A percentile compares a stretch with the other conserved stretches of the same genome.
phyloP scores from a whole-genome alignment of 257 asterid genomes.

The Solanum chmielewskii region DNA sequence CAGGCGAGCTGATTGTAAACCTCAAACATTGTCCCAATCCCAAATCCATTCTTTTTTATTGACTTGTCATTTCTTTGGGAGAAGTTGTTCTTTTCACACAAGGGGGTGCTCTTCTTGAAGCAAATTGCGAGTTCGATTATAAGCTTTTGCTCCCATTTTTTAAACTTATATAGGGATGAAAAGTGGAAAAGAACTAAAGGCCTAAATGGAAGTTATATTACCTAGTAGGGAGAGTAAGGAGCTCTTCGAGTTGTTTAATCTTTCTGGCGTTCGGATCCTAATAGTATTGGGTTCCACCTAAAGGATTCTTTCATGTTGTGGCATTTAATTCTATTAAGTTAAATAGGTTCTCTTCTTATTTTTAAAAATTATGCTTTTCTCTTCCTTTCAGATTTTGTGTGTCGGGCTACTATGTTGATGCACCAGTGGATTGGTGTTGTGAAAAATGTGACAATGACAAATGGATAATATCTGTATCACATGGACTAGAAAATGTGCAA shows the following conservation, averaged over 20 bases:
- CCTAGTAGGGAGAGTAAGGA: too few relatives aligned
- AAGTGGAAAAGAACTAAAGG: too few relatives aligned
- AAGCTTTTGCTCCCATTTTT: background rate
- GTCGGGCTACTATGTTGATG: background rate
- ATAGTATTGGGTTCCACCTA: too few relatives aligned
- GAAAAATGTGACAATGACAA: conserved; percentile 20
- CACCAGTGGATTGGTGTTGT: conserved; percentile 33
- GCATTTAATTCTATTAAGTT: too few relatives aligned
- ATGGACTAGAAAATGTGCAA: background rate
- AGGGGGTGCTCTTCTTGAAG: background rate
- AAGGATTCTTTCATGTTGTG: too few relatives aligned
- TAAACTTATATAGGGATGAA: too few relatives aligned
- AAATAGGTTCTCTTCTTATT: background rate
- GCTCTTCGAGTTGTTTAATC: too few relatives aligned
- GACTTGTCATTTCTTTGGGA: background rate
- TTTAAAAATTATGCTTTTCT: background rate
- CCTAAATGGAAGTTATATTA: too few relatives aligned
- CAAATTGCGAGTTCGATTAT: too few relatives aligned
- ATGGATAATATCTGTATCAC: background rate
- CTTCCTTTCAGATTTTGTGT: conserved; percentile 42
- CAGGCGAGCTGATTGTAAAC: background rate
- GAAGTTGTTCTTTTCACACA: too few relatives aligned
- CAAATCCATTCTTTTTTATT: background rate
- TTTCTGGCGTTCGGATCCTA: too few relatives aligned
- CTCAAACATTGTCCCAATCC: background rate